Evolutionary conservation across 2,329 filamentous ascomycete genomes (phyloP), one percentile per base, ranked within the genome.

Genomic region (Microsporum canis): DNA sequence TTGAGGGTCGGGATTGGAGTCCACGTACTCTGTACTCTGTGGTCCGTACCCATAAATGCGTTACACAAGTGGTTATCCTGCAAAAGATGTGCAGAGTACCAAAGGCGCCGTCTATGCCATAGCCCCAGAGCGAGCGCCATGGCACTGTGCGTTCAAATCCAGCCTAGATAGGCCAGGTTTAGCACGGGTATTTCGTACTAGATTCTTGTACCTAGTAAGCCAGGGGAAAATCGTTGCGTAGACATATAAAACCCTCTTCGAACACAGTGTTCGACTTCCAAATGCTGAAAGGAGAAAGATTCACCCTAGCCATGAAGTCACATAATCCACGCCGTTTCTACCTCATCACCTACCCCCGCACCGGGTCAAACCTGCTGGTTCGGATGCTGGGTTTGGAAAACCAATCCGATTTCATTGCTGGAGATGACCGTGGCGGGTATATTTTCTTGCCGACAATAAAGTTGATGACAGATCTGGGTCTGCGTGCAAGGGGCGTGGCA

Each of bases 361-460:
- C 71, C 2, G 71, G 69, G 5, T 72, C 71, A 7, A 70, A 72
- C 59, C 65, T 73, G 5, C 63, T 72, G 2, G 62, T 70, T 29
- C 64, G 64, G 33, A 68, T 73, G 33, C 65, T 73, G 31, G 64
- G 66, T 29, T 58, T 73, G 12, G 60, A 66, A 7, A 51, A 67
- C 5, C 71, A 72, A 60, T 67, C 68, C 31, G 27, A 61, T 47
- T 59, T 66, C 33, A 10, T 65, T 31, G 58, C 63, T 31, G 64
- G 63, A 53, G 36, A 47, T 43, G 61, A 67, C 3, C 66, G 64
- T 5, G 70, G 66, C 8, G 39, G 39, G 3, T 72, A 72, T 63
- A 70, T 70, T 60, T 71, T 71, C 63, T 60, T 66, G 55, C n/a
- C 61, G 2, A 63, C 66, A 12, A 63, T 66, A 47, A 58, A 61